A percentile compares a stretch with the other conserved stretches of the same genome.
Conservation (phyloP, 306 rosid species). For the Elaeagnus macrophylla region DNA sequence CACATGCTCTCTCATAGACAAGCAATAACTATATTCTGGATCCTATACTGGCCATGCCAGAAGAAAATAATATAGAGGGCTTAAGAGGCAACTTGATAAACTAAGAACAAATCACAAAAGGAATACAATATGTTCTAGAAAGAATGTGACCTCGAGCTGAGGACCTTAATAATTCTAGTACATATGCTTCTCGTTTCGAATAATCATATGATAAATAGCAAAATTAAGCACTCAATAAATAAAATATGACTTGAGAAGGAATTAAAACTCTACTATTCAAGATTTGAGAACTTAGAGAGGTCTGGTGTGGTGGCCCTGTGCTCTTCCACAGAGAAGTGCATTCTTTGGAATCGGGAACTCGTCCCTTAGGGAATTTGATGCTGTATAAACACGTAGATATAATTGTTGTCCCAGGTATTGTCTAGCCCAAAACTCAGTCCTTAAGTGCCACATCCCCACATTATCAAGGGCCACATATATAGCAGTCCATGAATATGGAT, state of each 20-base stretch:
- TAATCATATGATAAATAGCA: constrained; percentile 14
- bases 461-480: constrained; percentile 77
- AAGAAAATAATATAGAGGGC: neutral
- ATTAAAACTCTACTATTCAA: constrained; percentile 12
- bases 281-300: constrained; percentile 50
- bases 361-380: constrained; percentile 71
- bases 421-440: constrained; percentile 91
- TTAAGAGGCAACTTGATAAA: constrained; percentile 17
- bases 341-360: constrained; percentile 90
- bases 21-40: too few species aligned
- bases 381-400: constrained; percentile 71
- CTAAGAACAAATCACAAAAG: constrained; percentile 19
- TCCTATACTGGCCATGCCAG: neutral
- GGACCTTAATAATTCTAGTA: constrained; percentile 28
- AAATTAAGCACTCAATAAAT: constrained; percentile 22
- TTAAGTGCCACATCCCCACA: constrained; percentile 98
- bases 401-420: constrained; percentile 88
- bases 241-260: constrained; percentile 22
- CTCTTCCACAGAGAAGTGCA: constrained; percentile 82
- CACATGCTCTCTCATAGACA: too few species aligned
- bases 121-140: constrained; percentile 28
- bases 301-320: constrained; percentile 71
- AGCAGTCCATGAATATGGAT: constrained; percentile 95
- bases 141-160: constrained; percentile 95
- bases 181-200: constrained; percentile 11